A percentile compares a stretch with the other conserved stretches of the same genome.
phyloP scores from a whole-genome alignment of 441 rosid species.

The Eruca vesicaria region DNA sequence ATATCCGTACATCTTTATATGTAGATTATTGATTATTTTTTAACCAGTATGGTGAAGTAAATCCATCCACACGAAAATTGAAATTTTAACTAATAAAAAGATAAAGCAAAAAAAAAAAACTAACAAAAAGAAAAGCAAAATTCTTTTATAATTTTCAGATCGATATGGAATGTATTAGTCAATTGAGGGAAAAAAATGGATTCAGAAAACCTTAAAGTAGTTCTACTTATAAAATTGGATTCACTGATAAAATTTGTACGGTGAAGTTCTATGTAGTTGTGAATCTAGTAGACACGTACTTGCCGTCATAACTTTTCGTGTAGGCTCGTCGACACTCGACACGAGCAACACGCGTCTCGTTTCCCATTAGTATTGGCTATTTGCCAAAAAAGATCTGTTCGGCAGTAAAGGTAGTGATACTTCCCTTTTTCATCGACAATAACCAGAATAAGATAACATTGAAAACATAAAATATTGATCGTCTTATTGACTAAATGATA shows the following conservation, averaged over 20 bases:
- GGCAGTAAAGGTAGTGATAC: neutral
- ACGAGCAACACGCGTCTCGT: slow-evolving; percentile 8
- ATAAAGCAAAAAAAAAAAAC: neutral
- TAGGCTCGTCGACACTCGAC: slow-evolving; percentile 3
- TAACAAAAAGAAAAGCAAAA: neutral
- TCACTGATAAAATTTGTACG: neutral
- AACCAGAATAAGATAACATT: neutral
- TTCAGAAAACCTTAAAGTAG: neutral
- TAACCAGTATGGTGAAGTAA: neutral
- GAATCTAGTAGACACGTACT: slow-evolving; percentile 18
- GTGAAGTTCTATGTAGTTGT: neutral
- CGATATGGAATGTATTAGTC: neutral
- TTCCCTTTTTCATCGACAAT: neutral
- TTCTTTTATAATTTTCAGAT: neutral
- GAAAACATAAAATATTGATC: neutral
- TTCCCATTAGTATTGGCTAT: neutral
- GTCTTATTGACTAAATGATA: neutral
- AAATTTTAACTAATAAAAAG: neutral
- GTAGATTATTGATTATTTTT: too few relatives aligned
- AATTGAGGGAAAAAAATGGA: neutral
- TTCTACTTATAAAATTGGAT: neutral
- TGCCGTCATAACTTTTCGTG: neutral
- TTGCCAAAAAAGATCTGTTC: neutral
- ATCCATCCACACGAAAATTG: neutral
- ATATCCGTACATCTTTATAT: neutral